phyloP scores from a whole-genome alignment of 2,329 filamentous ascomycete species.

The Blastomyces gilchristii region DNA sequence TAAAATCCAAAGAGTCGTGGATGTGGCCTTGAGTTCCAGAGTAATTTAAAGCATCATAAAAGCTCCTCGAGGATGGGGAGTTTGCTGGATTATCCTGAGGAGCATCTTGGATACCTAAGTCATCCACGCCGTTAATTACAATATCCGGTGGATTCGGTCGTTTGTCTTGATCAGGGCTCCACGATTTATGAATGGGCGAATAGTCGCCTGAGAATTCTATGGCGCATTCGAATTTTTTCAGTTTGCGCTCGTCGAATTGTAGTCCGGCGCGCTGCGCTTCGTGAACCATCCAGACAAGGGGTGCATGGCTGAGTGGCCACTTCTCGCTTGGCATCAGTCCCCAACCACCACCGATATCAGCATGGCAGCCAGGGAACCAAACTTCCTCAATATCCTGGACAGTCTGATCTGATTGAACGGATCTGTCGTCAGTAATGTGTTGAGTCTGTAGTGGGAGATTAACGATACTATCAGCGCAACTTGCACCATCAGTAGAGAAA shows the following conservation, averaged over 20 bases:
- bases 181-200: conserved; percentile 24
- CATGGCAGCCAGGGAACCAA: conserved; percentile 47
- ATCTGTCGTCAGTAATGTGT: conserved; percentile 1
- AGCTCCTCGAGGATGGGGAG: conserved; percentile 31
- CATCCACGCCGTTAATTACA: conserved; percentile 6
- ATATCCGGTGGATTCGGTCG: not conserved
- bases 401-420: conserved; percentile 22
- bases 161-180: not conserved
- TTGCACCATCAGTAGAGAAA: conserved; percentile 1
- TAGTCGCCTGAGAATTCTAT: conserved; percentile 37
- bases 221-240: conserved; percentile 55
- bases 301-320: conserved; percentile 39
- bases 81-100: conserved; percentile 18
- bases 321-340: conserved; percentile 24
- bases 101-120: conserved; percentile 5
- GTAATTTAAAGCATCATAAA: conserved; percentile 49
- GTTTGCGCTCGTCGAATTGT: conserved; percentile 57
- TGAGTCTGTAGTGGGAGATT: conserved; percentile 1
- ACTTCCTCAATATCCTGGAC: conserved; percentile 42
- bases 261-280: conserved; percentile 54
- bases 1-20: conserved; percentile 61
- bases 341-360: conserved; percentile 48
- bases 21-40: conserved; percentile 47
- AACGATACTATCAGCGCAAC: conserved; percentile 7
- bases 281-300: conserved; percentile 45